Base-by-base conservation (phyloP, 2,329 filamentous ascomycete species). In the Sarocladiaceae sp. region DNA sequence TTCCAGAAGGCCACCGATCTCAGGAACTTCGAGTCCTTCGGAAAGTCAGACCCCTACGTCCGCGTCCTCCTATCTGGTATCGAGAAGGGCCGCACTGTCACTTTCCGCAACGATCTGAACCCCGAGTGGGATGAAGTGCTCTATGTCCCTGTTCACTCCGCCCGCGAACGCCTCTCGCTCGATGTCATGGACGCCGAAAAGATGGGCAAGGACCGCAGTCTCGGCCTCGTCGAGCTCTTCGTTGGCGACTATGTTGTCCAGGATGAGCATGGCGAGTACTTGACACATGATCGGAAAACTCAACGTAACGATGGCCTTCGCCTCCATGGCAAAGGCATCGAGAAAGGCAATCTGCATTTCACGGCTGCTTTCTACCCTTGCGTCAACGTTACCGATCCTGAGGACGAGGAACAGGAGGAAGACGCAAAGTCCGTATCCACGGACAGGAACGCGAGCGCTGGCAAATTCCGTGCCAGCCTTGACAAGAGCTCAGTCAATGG, bases 111-210 rank as follows among this genome's bases (percentile, higher is more conserved):
- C 66, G 94, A 96, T 50, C 79, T 98, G 47, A 88, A 95, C 60
- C 93, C 93, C 2, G 85, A 93, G 44, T 98, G 87, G 83, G 89
- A 98, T 57, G 93, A 98, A 65, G 82, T 98, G 19, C 77, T 96
- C 18, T 98, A 98, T 58, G 76, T 98, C 1, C 91, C 94, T 1
- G 78, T 98, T 46, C 91, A 96, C 61, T 89, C 83, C 6, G 57
- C 77, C 12, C 83, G 88, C 24, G 93, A 98, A 61, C 88, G 85
- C 57, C 71, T 98, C 23, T 81, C 82, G 1, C 68, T 98, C 15
- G 93, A 98, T 63, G 89, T 97, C 51, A 95, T 98, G 91, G 93
- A 98, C 56, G 82, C 93, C 49, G 93, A 98, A 65, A 90, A 82
- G 54, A 75, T 97, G 58, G 88, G 88, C 55, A 93, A 89, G 60